These are phyloP conservation scores for Solanum virginianum DNA, from an alignment of 257 asterid species.

Conservation along the genomic window DNA sequence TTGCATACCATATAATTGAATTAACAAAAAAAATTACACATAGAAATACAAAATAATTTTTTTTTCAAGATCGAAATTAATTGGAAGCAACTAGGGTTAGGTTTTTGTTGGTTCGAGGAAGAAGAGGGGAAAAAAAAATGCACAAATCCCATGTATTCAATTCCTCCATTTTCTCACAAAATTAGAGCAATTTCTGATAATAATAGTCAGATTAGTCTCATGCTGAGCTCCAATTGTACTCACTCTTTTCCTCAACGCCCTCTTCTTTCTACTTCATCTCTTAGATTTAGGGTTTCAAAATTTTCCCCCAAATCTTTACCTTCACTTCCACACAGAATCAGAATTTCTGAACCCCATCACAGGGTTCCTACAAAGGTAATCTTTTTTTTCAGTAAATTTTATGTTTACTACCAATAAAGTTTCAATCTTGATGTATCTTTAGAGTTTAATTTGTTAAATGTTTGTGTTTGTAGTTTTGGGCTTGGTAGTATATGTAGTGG, in stretches of 20 bases:
- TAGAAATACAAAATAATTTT: background rate
- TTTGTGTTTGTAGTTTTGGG: background rate
- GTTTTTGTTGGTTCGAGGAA: background rate
- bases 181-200: constrained; percentile 19
- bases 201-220: constrained; percentile 22
- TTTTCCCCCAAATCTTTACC: constrained; percentile 26
- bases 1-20: background rate
- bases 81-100: constrained; percentile 27
- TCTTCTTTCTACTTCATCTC: constrained; percentile 18
- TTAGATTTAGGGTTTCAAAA: constrained; percentile 29
- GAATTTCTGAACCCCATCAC: constrained; percentile 22
- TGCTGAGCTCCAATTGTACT: constrained; percentile 56
- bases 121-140: constrained; percentile 23
- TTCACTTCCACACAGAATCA: constrained; percentile 19
- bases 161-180: constrained; percentile 13
- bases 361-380: constrained; percentile 46
- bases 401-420: background rate
- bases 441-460: background rate
- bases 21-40: background rate
- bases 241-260: constrained; percentile 43
- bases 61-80: background rate
- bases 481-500: background rate
- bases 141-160: constrained; percentile 34
- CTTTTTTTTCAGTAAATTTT: background rate
- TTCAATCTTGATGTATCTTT: background rate